Conservation (phyloP, 1,284 basidiomycete genomes). For the Sutorius eximius region DNA sequence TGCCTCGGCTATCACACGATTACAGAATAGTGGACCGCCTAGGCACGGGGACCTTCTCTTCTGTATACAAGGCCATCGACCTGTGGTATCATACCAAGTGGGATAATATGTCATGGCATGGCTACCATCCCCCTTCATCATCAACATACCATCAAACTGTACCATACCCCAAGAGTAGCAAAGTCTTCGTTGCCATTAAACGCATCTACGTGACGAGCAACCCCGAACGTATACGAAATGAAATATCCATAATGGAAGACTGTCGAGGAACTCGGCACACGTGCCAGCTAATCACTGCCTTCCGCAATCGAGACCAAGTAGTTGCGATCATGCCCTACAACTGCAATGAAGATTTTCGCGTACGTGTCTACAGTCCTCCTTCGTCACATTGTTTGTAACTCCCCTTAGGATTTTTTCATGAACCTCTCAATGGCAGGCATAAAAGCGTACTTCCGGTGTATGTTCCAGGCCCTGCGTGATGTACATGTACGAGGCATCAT, state of each 20-base stretch:
- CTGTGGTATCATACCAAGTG: constrained; percentile 71
- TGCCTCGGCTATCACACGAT: constrained; percentile 63
- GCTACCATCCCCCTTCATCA: constrained; percentile 56
- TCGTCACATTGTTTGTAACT: constrained; percentile 5
- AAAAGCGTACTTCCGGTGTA: constrained; percentile 86
- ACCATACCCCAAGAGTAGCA: constrained; percentile 42
- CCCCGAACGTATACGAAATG: constrained; percentile 91
- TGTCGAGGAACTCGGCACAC: constrained; percentile 81
- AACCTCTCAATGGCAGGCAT: constrained; percentile 72
- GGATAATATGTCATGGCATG: constrained; percentile 83
- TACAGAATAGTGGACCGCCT: constrained; percentile 90
- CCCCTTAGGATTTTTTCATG: constrained; percentile 70
- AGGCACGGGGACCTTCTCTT: constrained; percentile 97
- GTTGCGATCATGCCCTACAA: constrained; percentile 96
- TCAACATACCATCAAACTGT: constrained; percentile 61
- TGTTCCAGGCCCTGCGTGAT: constrained; percentile 88
- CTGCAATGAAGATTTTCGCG: constrained; percentile 90
- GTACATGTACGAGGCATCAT: constrained; percentile 89
- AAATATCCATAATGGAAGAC: constrained; percentile 90
- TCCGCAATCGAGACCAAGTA: constrained; percentile 90
- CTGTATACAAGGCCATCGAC: constrained; percentile 97
- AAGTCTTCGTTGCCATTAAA: constrained; percentile 91
- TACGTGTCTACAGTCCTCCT: constrained; percentile 39
- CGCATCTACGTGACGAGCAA: constrained; percentile 96
- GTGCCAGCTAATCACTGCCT: constrained; percentile 93